Percentiles rank a stretch among this genome's conserved stretches.
phyloP scores from a whole-genome alignment of 2,329 filamentous ascomycete genomes.

The Blastomyces emzantsi region DNA sequence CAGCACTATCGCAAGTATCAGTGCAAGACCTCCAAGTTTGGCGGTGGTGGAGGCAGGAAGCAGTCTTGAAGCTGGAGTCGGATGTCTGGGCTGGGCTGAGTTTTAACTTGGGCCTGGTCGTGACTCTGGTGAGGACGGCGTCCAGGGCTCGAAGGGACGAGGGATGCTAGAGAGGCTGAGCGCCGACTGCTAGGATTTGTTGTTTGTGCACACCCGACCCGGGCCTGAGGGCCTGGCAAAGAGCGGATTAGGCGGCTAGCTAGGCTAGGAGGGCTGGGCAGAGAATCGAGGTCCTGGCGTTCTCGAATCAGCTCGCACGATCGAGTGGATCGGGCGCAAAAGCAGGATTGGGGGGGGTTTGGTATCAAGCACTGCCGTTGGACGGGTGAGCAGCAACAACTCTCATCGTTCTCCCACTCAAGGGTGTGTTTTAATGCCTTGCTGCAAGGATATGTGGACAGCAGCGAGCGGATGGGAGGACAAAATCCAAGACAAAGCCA shows the following conservation, averaged over 20 bases:
- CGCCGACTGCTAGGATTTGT: neutral
- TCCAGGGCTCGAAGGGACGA: neutral
- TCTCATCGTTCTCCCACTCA: neutral
- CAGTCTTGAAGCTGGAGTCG: neutral
- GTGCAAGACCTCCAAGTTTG: neutral
- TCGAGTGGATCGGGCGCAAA: neutral
- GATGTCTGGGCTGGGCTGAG: conserved; percentile 7
- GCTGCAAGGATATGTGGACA: conserved; percentile 1
- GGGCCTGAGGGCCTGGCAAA: neutral
- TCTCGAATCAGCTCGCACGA: neutral
- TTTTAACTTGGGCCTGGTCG: neutral
- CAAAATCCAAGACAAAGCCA: neutral
- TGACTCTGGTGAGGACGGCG: neutral
- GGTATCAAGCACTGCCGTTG: neutral
- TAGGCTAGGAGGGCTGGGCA: neutral
- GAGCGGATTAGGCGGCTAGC: neutral
- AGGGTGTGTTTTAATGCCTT: neutral
- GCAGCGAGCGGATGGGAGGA: neutral
- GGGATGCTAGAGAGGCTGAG: neutral
- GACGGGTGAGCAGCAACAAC: neutral
- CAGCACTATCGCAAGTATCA: neutral
- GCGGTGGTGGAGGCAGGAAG: neutral
- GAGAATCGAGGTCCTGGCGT: neutral
- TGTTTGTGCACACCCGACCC: neutral
- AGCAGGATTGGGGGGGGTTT: neutral